Evolutionary conservation across 768 basidiomycete genomes (phyloP).

Genomic region (Pulveroboletus sp.): DNA sequence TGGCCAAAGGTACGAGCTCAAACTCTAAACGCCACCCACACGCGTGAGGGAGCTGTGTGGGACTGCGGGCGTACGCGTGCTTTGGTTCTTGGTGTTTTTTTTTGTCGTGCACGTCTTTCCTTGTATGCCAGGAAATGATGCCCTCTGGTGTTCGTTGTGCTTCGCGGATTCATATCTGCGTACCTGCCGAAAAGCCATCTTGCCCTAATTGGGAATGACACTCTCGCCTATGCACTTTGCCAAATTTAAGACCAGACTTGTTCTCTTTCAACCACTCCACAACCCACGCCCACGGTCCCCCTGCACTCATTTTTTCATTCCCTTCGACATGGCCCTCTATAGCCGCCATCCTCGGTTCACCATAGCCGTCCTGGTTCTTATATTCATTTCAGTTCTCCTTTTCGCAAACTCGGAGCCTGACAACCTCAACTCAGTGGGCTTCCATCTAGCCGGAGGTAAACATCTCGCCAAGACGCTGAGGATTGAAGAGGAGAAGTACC

Average conservation of each 20-base stretch:
- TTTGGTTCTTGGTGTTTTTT: too few relatives aligned
- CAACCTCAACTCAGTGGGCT: conserved; percentile 4
- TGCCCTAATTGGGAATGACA: conserved; percentile 1
- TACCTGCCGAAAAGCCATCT: neutral
- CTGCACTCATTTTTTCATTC: conserved; percentile 1
- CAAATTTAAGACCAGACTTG: neutral
- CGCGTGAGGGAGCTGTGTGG: too few relatives aligned
- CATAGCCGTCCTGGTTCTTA: conserved; percentile 22
- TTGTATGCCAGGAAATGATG: too few relatives aligned
- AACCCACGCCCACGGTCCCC: conserved; percentile 10
- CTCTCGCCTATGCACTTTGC: neutral
- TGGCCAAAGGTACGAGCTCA: too few relatives aligned
- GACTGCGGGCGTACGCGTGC: too few relatives aligned
- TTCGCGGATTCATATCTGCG: too few relatives aligned
- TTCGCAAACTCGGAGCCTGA: conserved; percentile 21
- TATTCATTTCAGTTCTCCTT: conserved; percentile 25
- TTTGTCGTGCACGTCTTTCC: too few relatives aligned
- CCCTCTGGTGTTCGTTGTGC: too few relatives aligned
- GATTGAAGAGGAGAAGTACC: conserved; percentile 33
- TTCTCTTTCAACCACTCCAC: neutral
- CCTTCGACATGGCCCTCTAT: conserved; percentile 23
- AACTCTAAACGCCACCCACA: too few relatives aligned
- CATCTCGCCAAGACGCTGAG: conserved; percentile 11
- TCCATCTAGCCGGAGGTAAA: neutral
- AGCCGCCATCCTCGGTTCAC: conserved; percentile 30